Conservation (phyloP, 169 alveolate species). For the Plasmodium gonderi region DNA sequence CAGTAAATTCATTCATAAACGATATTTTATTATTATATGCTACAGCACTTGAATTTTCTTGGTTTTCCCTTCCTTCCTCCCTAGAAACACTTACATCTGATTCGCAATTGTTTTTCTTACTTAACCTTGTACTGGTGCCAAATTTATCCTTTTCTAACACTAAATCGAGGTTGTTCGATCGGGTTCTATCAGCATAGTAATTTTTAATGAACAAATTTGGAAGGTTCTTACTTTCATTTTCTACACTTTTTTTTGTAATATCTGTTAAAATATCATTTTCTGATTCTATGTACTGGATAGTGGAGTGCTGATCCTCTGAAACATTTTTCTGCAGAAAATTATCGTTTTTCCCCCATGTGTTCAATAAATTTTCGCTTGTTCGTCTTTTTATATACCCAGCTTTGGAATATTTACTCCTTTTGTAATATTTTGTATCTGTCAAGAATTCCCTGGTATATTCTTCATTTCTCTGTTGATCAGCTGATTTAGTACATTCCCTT, state of each 20-base stretch:
- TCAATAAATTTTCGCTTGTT: not conserved
- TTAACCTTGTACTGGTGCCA: not conserved
- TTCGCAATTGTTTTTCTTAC: not conserved
- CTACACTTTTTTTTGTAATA: not conserved
- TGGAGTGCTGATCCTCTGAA: not conserved
- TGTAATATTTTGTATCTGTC: conserved; percentile 70
- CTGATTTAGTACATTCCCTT: not conserved
- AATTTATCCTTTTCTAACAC: not conserved
- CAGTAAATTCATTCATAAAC: conserved; percentile 44
- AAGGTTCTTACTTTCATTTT: not conserved
- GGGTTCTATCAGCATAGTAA: conserved; percentile 20
- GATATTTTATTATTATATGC: not conserved
- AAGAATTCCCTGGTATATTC: conserved; percentile 7
- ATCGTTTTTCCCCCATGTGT: not conserved
- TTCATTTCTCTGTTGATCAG: not conserved
- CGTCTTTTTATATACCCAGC: conserved; percentile 42
- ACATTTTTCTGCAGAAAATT: not conserved
- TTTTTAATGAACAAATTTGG: conserved; percentile 16
- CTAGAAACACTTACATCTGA: too few species aligned
- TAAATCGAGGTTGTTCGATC: conserved; percentile 44
- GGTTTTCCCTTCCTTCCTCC: too few species aligned
- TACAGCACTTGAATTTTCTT: not conserved
- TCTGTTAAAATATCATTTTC: conserved; percentile 25
- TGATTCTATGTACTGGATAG: conserved; percentile 4
- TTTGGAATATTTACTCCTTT: conserved; percentile 69